phyloP scores from a whole-genome alignment of 2,329 filamentous ascomycete genomes.

The Exophiala spinifera region DNA sequence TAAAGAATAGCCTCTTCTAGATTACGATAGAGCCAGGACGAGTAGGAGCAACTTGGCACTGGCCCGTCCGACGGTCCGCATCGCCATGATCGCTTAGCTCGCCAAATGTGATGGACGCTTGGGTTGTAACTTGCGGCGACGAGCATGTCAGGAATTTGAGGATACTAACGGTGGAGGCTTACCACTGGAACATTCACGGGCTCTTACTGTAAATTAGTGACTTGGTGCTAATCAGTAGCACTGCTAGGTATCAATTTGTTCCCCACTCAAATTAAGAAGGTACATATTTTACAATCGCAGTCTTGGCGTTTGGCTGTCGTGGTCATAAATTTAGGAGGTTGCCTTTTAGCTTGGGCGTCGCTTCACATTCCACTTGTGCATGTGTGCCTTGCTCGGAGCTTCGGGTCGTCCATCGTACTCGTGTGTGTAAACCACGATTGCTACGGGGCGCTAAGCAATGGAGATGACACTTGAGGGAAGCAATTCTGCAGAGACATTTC shows the following conservation, averaged over 20 bases:
- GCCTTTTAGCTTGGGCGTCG: slow-evolving; percentile 23
- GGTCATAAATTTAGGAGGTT: slow-evolving; percentile 29
- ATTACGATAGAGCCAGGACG: not conserved
- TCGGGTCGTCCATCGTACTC: slow-evolving; percentile 53
- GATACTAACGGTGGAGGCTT: too few relatives aligned
- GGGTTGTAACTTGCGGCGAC: too few relatives aligned
- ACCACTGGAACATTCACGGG: too few relatives aligned
- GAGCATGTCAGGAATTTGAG: too few relatives aligned
- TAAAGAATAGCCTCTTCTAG: too few relatives aligned
- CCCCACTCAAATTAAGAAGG: too few relatives aligned
- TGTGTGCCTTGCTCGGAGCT: slow-evolving; percentile 56
- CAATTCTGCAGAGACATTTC: slow-evolving; percentile 57
- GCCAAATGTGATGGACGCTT: not conserved
- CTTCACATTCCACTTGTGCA: slow-evolving; percentile 29
- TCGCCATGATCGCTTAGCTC: not conserved
- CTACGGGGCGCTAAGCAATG: slow-evolving; percentile 54
- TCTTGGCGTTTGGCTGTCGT: slow-evolving; percentile 27
- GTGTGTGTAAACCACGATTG: slow-evolving; percentile 55
- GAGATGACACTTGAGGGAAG: slow-evolving; percentile 56
- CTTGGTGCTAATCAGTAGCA: too few relatives aligned
- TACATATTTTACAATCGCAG: slow-evolving; percentile 14
- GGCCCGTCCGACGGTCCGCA: too few relatives aligned
- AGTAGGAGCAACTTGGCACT: not conserved
- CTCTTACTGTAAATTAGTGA: too few relatives aligned
- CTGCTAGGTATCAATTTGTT: too few relatives aligned